Percentiles rank a stretch among this genome's conserved stretches.
These are phyloP conservation scores for Ministeria vibrans DNA, from an alignment of 78 protist genomes.

Conservation along the genomic window DNA sequence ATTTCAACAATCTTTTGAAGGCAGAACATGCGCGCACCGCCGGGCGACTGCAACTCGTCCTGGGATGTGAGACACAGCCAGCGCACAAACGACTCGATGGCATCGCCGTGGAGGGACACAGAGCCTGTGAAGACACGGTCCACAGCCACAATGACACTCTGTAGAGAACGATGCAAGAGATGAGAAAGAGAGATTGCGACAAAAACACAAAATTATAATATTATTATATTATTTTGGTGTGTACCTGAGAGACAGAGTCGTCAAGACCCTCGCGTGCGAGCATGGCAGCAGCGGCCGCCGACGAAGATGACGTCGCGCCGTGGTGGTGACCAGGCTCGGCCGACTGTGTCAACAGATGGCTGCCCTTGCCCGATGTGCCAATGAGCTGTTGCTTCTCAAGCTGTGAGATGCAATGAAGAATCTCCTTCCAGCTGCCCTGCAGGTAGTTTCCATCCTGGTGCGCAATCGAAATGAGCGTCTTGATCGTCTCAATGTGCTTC, in stretches of 20 bases:
- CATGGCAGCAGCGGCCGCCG: too few relatives aligned
- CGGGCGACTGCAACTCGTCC: conserved; percentile 64
- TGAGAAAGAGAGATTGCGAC: background rate
- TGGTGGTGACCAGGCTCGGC: too few relatives aligned
- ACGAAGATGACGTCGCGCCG: background rate
- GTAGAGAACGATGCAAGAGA: background rate
- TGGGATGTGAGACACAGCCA: conserved; percentile 57
- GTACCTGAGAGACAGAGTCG: background rate
- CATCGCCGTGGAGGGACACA: conserved; percentile 20
- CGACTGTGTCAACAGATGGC: background rate
- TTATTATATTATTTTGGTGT: too few relatives aligned
- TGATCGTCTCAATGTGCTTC: conserved; percentile 80
- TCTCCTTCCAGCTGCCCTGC: conserved; percentile 68
- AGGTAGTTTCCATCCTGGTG: conserved; percentile 76
- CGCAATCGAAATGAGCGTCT: conserved; percentile 69
- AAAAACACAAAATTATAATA: too few relatives aligned
- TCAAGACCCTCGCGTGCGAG: background rate
- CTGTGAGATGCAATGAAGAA: conserved; percentile 61
- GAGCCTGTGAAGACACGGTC: conserved; percentile 33
- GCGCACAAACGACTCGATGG: conserved; percentile 80
- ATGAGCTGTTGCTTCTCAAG: conserved; percentile 49
- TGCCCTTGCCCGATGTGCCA: background rate
- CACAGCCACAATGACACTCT: conserved; percentile 13
- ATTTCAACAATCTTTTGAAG: conserved; percentile 81
- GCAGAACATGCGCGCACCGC: conserved; percentile 71